Percentiles rank a stretch among this genome's conserved stretches.
Evolutionary conservation across 352 stramenopile genomes (phyloP).

Genomic region (Pilasporangium apinafurcum): DNA sequence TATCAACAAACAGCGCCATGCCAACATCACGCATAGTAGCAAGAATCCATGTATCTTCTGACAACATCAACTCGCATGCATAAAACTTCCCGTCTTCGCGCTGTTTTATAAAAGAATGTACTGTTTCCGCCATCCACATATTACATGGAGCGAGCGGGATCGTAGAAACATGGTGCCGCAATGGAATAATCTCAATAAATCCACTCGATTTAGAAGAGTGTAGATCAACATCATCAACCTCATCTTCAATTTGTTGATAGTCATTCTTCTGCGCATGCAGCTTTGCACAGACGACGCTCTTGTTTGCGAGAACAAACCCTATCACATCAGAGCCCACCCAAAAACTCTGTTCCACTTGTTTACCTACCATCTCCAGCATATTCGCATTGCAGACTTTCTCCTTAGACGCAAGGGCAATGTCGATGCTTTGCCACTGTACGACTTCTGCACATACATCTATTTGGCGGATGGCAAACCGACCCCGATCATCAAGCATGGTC

Average conservation of each 20-base stretch:
- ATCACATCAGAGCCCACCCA: conserved; percentile 3
- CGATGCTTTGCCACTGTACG: conserved; percentile 39
- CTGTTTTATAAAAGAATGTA: not conserved
- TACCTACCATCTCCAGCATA: not conserved
- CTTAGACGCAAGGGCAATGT: not conserved
- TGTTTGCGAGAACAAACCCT: conserved; percentile 1
- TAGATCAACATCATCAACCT: not conserved
- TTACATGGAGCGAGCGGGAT: not conserved
- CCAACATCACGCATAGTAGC: conserved; percentile 12
- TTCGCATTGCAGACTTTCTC: not conserved
- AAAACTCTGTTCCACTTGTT: not conserved
- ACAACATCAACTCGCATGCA: conserved; percentile 9
- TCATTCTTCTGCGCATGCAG: not conserved
- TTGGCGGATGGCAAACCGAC: conserved; percentile 42
- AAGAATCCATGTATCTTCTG: conserved; percentile 5
- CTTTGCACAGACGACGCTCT: conserved; percentile 3
- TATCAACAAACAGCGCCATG: conserved; percentile 24
- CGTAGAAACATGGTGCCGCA: not conserved
- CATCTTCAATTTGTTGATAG: not conserved
- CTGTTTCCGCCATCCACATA: not conserved
- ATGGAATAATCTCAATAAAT: conserved; percentile 1
- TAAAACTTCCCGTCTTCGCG: not conserved
- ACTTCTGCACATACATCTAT: conserved; percentile 59
- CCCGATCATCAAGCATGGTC: conserved; percentile 39
- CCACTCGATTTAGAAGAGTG: not conserved